Conservation (phyloP, 352 stramenopile species). For the Phytophthora litchii region DNA sequence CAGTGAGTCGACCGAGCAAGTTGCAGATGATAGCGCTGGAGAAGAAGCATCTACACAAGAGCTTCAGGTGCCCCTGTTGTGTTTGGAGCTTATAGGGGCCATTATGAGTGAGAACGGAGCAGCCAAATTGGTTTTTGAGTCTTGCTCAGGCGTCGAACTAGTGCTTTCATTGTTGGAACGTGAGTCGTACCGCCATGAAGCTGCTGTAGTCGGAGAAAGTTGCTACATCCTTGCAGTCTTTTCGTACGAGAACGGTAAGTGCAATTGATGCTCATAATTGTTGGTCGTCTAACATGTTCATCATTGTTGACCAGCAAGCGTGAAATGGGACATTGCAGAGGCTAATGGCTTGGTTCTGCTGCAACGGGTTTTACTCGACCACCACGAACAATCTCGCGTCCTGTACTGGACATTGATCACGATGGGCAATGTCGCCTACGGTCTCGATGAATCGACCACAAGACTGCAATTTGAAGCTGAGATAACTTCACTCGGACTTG, state of each 20-base stretch:
- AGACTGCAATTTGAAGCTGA: constrained; percentile 26
- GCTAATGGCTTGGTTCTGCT: constrained; percentile 47
- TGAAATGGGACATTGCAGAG: constrained; percentile 50
- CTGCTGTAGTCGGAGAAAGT: constrained; percentile 48
- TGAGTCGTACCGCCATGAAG: constrained; percentile 34
- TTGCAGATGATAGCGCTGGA: constrained; percentile 1
- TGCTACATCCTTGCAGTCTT: constrained; percentile 62
- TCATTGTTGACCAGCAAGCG: constrained; percentile 7
- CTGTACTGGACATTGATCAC: constrained; percentile 67
- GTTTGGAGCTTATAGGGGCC: constrained; percentile 27
- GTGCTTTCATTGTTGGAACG: constrained; percentile 40
- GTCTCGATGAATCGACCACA: constrained; percentile 17
- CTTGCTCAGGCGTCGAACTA: constrained; percentile 35
- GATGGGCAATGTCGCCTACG: constrained; percentile 62
- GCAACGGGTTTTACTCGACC: constrained; percentile 39
- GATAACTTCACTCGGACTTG: constrained; percentile 39
- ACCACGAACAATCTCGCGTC: constrained; percentile 41
- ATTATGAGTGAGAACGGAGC: constrained; percentile 40
- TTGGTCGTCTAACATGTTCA: constrained; percentile 1
- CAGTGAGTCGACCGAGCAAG: constrained; percentile 7
- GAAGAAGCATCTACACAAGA: constrained; percentile 12
- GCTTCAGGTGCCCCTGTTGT: constrained; percentile 21
- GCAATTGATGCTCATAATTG: neutral
- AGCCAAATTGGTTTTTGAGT: constrained; percentile 41
- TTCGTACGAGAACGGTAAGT: constrained; percentile 64